Percentiles rank a stretch among this genome's conserved stretches.
These are phyloP conservation scores for Houttuynia cordata DNA, from an alignment of 164 flowering plant species.

Conservation along the genomic window DNA sequence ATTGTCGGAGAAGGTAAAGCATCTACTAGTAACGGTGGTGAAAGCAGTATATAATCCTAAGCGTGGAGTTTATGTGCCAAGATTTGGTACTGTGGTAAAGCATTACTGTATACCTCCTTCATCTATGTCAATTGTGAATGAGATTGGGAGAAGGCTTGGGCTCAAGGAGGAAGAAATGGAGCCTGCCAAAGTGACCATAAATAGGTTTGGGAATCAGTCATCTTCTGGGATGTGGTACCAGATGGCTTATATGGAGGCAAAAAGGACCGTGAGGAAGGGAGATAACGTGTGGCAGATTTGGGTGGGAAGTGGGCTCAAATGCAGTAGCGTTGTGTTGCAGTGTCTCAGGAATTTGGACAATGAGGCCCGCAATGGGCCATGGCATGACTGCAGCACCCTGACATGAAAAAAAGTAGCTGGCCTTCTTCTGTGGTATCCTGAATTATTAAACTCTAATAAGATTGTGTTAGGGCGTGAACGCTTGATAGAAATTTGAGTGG, in stretches of 20 bases:
- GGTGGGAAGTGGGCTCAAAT: constrained; percentile 56
- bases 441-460: too few relatives aligned
- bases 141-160: constrained; percentile 5
- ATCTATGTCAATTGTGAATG: constrained; percentile 29
- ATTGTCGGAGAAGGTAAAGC: neutral
- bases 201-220: constrained; percentile 12
- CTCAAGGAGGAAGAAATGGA: constrained; percentile 2
- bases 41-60: constrained; percentile 25
- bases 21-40: neutral
- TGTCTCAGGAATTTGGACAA: constrained; percentile 28
- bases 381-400: constrained; percentile 45
- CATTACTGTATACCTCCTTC: constrained; percentile 36
- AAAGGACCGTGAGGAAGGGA: constrained; percentile 32
- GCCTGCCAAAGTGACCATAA: constrained; percentile 4
- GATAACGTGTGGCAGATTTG: constrained; percentile 60
- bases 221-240: constrained; percentile 9
- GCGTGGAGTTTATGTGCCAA: constrained; percentile 8
- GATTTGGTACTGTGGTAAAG: constrained; percentile 27
- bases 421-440: too few relatives aligned
- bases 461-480: too few relatives aligned
- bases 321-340: constrained; percentile 37
- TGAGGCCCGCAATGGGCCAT: constrained; percentile 29
- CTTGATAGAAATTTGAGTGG: too few relatives aligned
- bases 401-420: neutral
- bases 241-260: constrained; percentile 11